A percentile compares a stretch with the other conserved stretches of the same genome.
These are phyloP conservation scores for Calonectria hawksworthii DNA, from an alignment of 2,329 filamentous ascomycete genomes.

Conservation along the genomic window DNA sequence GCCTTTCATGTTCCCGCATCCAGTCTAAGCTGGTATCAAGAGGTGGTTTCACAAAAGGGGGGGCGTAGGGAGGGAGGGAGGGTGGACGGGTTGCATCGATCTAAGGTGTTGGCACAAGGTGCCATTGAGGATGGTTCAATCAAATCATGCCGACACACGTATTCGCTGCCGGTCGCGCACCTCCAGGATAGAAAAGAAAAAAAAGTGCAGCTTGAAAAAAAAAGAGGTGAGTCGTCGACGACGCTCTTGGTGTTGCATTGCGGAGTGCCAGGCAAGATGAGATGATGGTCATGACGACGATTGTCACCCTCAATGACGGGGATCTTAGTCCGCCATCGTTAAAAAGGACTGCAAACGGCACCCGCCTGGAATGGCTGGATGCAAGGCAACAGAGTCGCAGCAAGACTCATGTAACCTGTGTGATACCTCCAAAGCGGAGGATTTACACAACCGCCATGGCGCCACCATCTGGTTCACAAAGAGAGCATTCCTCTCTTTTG, in stretches of 20 bases:
- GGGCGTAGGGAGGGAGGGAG: neutral
- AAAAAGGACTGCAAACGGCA: neutral
- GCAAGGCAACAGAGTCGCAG: slow-evolving; percentile 2
- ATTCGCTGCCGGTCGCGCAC: slow-evolving; percentile 11
- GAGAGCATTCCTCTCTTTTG: neutral
- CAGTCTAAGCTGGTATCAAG: neutral
- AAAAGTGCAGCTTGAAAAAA: neutral
- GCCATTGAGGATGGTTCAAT: slow-evolving; percentile 1
- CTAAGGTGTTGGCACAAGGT: slow-evolving; percentile 10
- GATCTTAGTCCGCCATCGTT: neutral
- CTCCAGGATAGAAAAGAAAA: neutral
- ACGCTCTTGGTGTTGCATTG: slow-evolving; percentile 1
- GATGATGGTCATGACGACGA: slow-evolving; percentile 1
- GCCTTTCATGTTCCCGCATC: neutral
- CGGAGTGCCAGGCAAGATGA: slow-evolving; percentile 1
- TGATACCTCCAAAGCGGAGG: neutral
- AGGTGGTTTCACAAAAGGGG: neutral
- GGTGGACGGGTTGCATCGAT: slow-evolving; percentile 13
- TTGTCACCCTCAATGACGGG: slow-evolving; percentile 6
- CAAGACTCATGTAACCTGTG: neutral
- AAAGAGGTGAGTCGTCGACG: neutral
- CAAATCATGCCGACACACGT: slow-evolving; percentile 32
- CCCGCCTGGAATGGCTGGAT: neutral
- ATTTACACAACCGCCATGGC: neutral
- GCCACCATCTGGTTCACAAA: neutral